Evolutionary conservation across 371 early-diverging fungal species (phyloP).

Genomic region (Mortierella sp.): DNA sequence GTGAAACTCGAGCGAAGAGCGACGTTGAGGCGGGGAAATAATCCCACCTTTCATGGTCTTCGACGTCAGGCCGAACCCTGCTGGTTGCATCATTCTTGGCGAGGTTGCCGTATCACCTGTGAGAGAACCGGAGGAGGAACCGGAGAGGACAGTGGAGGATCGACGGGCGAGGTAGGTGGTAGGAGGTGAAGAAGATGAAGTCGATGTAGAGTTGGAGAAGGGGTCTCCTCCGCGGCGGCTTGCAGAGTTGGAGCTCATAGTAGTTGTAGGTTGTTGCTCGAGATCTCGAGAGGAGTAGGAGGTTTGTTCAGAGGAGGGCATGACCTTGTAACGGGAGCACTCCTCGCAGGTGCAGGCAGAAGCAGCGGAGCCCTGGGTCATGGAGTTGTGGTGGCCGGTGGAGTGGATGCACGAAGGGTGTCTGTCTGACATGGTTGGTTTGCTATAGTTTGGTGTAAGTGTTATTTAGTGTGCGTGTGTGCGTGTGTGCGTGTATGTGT

Average conservation of each 20-base stretch:
- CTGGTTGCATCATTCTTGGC: slow-evolving; percentile 31
- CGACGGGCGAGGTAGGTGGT: slow-evolving; percentile 39
- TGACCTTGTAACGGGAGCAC: slow-evolving; percentile 40
- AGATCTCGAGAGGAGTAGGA: background rate
- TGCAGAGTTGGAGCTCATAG: background rate
- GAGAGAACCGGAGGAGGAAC: no score
- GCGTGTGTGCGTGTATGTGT: background rate
- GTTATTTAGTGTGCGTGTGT: background rate
- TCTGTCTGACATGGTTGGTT: slow-evolving; percentile 14
- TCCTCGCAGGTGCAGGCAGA: slow-evolving; percentile 46
- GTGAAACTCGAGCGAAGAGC: slow-evolving; percentile 53
- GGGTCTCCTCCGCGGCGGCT: background rate
- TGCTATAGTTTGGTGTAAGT: background rate
- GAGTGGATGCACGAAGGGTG: slow-evolving; percentile 28
- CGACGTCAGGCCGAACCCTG: slow-evolving; percentile 26
- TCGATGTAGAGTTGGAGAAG: background rate
- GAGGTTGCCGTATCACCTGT: slow-evolving; percentile 11
- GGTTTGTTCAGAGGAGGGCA: slow-evolving; percentile 22
- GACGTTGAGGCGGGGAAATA: slow-evolving; percentile 31
- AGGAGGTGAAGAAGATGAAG: slow-evolving; percentile 30
- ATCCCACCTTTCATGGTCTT: background rate
- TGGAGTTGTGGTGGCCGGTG: slow-evolving; percentile 21
- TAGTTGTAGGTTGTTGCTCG: slow-evolving; percentile 24
- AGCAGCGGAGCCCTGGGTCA: background rate
- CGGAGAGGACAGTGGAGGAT: slow-evolving; percentile 12